A percentile compares a stretch with the other conserved stretches of the same genome.
Evolutionary conservation across 2,329 filamentous ascomycete species (phyloP).

Genomic region (Tricladium varicosporioides): DNA sequence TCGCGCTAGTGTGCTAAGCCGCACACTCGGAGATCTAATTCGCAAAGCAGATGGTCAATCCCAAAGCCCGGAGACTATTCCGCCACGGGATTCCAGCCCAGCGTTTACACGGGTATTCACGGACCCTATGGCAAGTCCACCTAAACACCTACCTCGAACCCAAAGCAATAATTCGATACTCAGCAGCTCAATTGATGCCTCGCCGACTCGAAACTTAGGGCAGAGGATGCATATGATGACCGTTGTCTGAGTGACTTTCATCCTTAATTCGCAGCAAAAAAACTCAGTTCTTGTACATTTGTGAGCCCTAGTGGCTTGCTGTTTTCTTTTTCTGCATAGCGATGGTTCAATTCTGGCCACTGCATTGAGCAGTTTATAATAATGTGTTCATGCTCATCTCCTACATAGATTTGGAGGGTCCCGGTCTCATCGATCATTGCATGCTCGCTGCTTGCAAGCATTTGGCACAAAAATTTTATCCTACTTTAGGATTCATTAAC

Average conservation of each 20-base stretch:
- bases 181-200: slow-evolving; percentile 51
- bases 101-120: slow-evolving; percentile 67
- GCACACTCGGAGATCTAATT: slow-evolving; percentile 58
- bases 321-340: slow-evolving; percentile 41
- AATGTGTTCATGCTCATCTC: slow-evolving; percentile 19
- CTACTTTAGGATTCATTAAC: background rate
- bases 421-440: slow-evolving; percentile 4
- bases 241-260: slow-evolving; percentile 40
- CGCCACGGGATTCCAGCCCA: slow-evolving; percentile 57
- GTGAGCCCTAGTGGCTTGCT: slow-evolving; percentile 12
- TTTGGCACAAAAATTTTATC: background rate
- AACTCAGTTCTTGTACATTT: slow-evolving; percentile 29
- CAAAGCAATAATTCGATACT: slow-evolving; percentile 54
- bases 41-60: slow-evolving; percentile 57
- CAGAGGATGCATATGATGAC: slow-evolving; percentile 65
- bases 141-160: slow-evolving; percentile 49
- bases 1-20: slow-evolving; percentile 57
- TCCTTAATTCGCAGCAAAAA: slow-evolving; percentile 10
- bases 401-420: slow-evolving; percentile 18
- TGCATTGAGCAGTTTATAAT: slow-evolving; percentile 24
- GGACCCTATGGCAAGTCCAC: slow-evolving; percentile 56
- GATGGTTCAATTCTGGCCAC: slow-evolving; percentile 31
- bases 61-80: slow-evolving; percentile 51
- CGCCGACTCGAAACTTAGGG: slow-evolving; percentile 48
- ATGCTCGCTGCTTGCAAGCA: background rate